Percentiles rank a stretch among this genome's conserved stretches.
These are phyloP conservation scores for Nectriaceae sp. DNA, from an alignment of 2,329 filamentous ascomycete species.

Conservation along the genomic window DNA sequence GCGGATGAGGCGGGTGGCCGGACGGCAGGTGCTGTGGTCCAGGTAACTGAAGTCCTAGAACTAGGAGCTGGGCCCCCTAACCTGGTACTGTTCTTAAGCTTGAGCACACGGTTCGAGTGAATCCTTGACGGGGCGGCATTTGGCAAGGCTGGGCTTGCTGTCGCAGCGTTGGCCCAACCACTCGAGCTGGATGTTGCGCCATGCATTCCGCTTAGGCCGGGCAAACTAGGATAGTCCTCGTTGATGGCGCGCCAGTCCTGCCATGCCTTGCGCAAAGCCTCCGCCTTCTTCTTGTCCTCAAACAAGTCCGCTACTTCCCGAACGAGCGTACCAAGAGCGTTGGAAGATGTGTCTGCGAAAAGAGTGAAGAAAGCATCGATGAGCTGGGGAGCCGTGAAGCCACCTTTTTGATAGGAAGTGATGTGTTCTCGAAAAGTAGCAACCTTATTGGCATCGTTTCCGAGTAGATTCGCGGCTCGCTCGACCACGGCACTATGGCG, in stretches of 20 bases:
- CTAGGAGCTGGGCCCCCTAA: conserved; percentile 39
- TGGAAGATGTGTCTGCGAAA: conserved; percentile 75
- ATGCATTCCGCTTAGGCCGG: conserved; percentile 70
- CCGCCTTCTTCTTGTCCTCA: conserved; percentile 76
- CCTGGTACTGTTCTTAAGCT: conserved; percentile 60
- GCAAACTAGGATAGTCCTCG: conserved; percentile 90
- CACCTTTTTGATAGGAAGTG: conserved; percentile 72
- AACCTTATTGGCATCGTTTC: conserved; percentile 75
- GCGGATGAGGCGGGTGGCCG: conserved; percentile 35
- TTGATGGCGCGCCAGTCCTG: conserved; percentile 95
- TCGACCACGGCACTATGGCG: conserved; percentile 85
- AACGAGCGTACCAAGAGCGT: conserved; percentile 83
- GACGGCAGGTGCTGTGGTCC: conserved; percentile 17
- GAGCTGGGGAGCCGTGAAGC: conserved; percentile 72
- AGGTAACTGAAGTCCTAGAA: conserved; percentile 24
- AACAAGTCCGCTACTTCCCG: conserved; percentile 93
- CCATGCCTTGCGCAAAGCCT: conserved; percentile 79
- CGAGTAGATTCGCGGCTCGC: conserved; percentile 78
- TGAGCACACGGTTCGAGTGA: conserved; percentile 57
- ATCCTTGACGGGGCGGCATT: conserved; percentile 45
- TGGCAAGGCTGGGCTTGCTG: conserved; percentile 53
- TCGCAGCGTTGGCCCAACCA: conserved; percentile 62
- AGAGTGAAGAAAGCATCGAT: conserved; percentile 87
- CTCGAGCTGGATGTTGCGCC: conserved; percentile 58
- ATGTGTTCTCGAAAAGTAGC: conserved; percentile 76